A percentile compares a stretch with the other conserved stretches of the same genome.
These are phyloP conservation scores for Dictyostelium capitatum DNA, from an alignment of 78 protist genomes.

Conservation along the genomic window DNA sequence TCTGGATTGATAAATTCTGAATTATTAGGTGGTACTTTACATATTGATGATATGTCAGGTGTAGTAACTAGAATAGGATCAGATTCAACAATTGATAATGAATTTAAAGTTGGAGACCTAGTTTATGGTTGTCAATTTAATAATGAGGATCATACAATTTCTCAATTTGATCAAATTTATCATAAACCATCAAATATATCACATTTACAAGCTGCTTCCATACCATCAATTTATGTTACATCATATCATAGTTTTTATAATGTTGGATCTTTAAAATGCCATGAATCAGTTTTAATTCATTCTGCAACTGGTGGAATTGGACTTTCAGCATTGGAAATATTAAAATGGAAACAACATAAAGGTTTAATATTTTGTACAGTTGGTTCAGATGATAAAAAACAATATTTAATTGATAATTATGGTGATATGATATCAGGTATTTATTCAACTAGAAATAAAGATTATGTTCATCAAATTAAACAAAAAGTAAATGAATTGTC, in stretches of 20 bases:
- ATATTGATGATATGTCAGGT: constrained; percentile 42
- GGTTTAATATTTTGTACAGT: background rate
- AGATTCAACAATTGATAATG: background rate
- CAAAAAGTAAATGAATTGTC: background rate
- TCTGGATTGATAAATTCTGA: background rate
- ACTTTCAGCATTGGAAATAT: constrained; percentile 14
- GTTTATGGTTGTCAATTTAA: constrained; percentile 33
- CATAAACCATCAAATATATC: constrained; percentile 8
- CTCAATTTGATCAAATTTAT: background rate
- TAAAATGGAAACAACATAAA: constrained; percentile 19
- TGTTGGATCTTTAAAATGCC: background rate
- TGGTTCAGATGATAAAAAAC: background rate
- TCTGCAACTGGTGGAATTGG: constrained; percentile 31
- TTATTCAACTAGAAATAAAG: background rate
- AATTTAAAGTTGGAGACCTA: constrained; percentile 50
- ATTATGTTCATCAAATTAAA: background rate
- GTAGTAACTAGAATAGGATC: constrained; percentile 13
- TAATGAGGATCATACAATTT: background rate
- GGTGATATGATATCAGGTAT: background rate
- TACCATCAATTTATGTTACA: constrained; percentile 10
- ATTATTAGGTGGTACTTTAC: background rate
- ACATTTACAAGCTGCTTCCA: constrained; percentile 31
- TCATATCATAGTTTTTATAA: background rate
- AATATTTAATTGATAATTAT: background rate
- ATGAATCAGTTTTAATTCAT: constrained; percentile 24